These are phyloP conservation scores for Penicillium sp. DNA, from an alignment of 2,329 filamentous ascomycete species.

Conservation along the genomic window DNA sequence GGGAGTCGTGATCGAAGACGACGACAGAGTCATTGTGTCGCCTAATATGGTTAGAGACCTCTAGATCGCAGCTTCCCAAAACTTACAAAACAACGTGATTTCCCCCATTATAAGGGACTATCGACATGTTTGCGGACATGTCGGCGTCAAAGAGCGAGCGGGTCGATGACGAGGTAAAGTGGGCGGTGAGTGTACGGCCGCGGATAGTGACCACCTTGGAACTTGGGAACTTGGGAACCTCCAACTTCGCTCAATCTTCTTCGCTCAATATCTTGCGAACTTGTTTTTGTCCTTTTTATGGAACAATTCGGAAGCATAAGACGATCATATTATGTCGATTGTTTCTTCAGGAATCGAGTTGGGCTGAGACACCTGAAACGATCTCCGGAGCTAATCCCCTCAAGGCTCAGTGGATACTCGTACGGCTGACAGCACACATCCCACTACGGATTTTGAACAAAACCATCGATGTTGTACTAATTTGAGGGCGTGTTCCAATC, in stretches of 20 bases:
- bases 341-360: background rate
- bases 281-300: background rate
- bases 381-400: background rate
- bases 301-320: background rate
- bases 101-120: conserved; percentile 44
- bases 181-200: background rate
- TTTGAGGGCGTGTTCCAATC: background rate
- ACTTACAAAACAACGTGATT: conserved; percentile 51
- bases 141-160: conserved; percentile 19
- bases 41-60: conserved; percentile 50
- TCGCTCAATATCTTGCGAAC: background rate
- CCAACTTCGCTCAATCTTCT: background rate
- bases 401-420: background rate
- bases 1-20: conserved; percentile 81
- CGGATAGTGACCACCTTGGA: background rate
- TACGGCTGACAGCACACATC: conserved; percentile 1
- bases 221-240: background rate
- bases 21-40: conserved; percentile 93
- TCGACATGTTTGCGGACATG: conserved; percentile 46
- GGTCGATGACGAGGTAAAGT: conserved; percentile 10
- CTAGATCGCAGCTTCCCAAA: background rate
- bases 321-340: background rate
- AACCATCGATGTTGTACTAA: background rate
- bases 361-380: background rate
- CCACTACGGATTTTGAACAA: background rate